Evolutionary conservation across 2,329 filamentous ascomycete genomes (phyloP), one percentile per base, ranked within the genome.

Genomic region (Penicillium aurantiogriseum): DNA sequence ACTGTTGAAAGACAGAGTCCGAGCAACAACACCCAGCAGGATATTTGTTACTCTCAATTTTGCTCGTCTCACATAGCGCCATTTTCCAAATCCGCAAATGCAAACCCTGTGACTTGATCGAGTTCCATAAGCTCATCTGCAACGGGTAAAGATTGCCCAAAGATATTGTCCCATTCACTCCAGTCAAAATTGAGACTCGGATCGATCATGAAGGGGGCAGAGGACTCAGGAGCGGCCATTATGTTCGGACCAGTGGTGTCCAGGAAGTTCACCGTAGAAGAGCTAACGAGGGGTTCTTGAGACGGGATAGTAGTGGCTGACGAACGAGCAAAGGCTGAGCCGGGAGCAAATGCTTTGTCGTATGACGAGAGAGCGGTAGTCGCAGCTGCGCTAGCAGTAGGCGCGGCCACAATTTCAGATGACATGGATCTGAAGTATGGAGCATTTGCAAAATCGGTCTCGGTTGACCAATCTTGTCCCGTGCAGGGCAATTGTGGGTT

Each of bases 131-230:
- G 57, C 38, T 77, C 76, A 58, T 77, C 76, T 0, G 76, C 71
- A n/a, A 78, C 74, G 7, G 75, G 74, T 13, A 78, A 64, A 57
- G 78, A 76, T 54, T 79, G 77, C 3, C 77, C 77, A 52, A 80
- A 80, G 1, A 80, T 76, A 9, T 77, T 74, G 47, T 80, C 77
- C 78, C 78, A 80, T 62, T 78, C 72, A 51, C 79, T 77, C 78
- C 78, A 80, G 64, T 80, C 77, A 60, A 80, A 80, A 52, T 77
- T 74, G 27, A 77, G 53, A 39, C 76, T 77, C 4, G 74, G 71
- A 17, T 76, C 75, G 7, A 75, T 62, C 69, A 75, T 70, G 1
- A 70, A 74, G 2, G 72, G 69, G 0, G 68, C 60, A 7, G 68
- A 66, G 4, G 64, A 65, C 11, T 60, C 19, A 9, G 63, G 36